Evolutionary conservation across 345 rosid genomes (phyloP).

Genomic region (Moringa oleifera): DNA sequence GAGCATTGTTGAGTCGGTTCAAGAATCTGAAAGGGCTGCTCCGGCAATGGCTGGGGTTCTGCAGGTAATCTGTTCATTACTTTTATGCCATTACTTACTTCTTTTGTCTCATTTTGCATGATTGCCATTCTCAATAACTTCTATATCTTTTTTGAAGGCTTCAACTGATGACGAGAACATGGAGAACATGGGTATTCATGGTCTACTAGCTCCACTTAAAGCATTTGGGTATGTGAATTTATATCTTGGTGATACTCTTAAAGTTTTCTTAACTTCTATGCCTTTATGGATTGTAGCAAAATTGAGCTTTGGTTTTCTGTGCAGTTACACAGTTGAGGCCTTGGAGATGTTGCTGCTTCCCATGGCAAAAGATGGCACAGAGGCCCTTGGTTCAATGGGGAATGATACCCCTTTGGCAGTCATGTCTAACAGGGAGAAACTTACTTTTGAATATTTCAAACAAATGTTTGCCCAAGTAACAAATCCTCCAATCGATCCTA

Average conservation of each 20-base stretch:
- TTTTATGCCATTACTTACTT: not conserved
- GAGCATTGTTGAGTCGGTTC: constrained; percentile 67
- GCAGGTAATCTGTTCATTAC: constrained; percentile 36
- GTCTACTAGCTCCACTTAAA: constrained; percentile 83
- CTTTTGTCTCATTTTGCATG: not conserved
- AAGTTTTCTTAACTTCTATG: not conserved
- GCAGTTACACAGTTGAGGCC: constrained; percentile 96
- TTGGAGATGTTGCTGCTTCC: constrained; percentile 98
- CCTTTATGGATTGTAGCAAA: constrained; percentile 7
- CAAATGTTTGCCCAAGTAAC: constrained; percentile 99
- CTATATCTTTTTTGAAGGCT: constrained; percentile 33
- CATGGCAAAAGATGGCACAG: constrained; percentile 94
- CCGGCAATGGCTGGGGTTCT: constrained; percentile 68
- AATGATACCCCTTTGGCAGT: constrained; percentile 98
- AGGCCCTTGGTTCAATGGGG: constrained; percentile 99
- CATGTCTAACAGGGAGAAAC: constrained; percentile 88
- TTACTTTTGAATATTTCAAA: constrained; percentile 92
- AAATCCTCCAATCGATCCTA: constrained; percentile 98
- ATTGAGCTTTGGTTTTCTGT: constrained; percentile 9
- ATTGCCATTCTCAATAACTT: constrained; percentile 5
- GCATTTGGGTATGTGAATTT: constrained; percentile 77
- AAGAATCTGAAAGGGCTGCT: constrained; percentile 46
- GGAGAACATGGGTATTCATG: constrained; percentile 90
- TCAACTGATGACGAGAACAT: constrained; percentile 66
- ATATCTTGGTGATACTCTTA: not conserved